phyloP scores from a whole-genome alignment of 2,329 filamentous ascomycete species.

The Acrodontium crateriforme region DNA sequence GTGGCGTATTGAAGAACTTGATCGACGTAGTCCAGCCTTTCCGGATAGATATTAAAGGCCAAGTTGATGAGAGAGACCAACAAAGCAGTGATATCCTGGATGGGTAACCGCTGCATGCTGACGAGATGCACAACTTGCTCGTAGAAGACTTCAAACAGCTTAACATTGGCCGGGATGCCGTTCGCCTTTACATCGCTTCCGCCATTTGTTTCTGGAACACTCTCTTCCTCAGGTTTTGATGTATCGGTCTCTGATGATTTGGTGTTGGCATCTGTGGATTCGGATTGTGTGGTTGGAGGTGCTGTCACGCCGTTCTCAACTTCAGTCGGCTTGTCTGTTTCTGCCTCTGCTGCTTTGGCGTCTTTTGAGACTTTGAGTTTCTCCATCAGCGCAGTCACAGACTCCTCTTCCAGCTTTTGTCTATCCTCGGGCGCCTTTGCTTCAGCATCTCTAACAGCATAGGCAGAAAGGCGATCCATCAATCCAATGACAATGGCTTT shows the following conservation, averaged over 20 bases:
- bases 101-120: slow-evolving; percentile 75
- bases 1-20: slow-evolving; percentile 83
- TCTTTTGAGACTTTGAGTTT: slow-evolving; percentile 59
- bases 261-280: slow-evolving; percentile 8
- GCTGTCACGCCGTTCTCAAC: slow-evolving; percentile 9
- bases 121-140: slow-evolving; percentile 89
- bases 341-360: slow-evolving; percentile 18
- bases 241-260: slow-evolving; percentile 21
- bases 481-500: slow-evolving; percentile 96
- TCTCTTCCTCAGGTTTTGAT: slow-evolving; percentile 7
- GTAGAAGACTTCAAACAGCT: slow-evolving; percentile 95
- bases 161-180: slow-evolving; percentile 62
- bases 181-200: slow-evolving; percentile 19
- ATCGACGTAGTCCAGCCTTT: slow-evolving; percentile 85
- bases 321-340: slow-evolving; percentile 11
- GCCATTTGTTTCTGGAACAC: slow-evolving; percentile 25
- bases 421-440: slow-evolving; percentile 56
- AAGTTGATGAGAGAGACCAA: slow-evolving; percentile 89
- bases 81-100: slow-evolving; percentile 87
- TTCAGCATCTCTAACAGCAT: slow-evolving; percentile 78
- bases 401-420: slow-evolving; percentile 70
- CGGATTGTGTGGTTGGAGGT: slow-evolving; percentile 3
- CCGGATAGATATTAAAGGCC: slow-evolving; percentile 89
- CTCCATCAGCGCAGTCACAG: slow-evolving; percentile 62
- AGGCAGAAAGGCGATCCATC: slow-evolving; percentile 91